Evolutionary conservation across 768 basidiomycete genomes (phyloP).

Genomic region (Tulasnella calospora): DNA sequence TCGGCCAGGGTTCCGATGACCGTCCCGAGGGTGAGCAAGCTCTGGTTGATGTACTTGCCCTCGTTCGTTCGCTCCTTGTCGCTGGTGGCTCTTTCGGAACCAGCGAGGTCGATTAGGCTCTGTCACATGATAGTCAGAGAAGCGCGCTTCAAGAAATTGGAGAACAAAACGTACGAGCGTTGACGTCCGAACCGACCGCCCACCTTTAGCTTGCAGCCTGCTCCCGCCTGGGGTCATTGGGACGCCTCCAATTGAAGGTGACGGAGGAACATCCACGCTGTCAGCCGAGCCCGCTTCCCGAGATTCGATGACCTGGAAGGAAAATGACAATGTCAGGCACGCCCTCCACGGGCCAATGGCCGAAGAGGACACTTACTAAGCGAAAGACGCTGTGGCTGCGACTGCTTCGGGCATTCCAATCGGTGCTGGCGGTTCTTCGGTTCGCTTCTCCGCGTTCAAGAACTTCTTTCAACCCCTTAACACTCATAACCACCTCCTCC

Average conservation of each 20-base stretch:
- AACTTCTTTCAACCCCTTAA: conserved; percentile 80
- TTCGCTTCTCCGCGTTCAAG: conserved; percentile 80
- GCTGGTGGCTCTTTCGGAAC: conserved; percentile 91
- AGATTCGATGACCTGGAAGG: conserved; percentile 58
- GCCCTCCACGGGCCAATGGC: no score
- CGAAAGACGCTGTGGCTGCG: conserved; percentile 92
- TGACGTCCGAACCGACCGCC: conserved; percentile 70
- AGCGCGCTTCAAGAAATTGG: conserved; percentile 9
- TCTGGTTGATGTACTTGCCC: conserved; percentile 91
- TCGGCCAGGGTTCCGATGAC: conserved; percentile 91
- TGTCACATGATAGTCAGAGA: conserved; percentile 35
- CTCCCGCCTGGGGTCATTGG: conserved; percentile 57
- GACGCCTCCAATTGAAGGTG: conserved; percentile 2
- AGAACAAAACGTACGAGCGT: conserved; percentile 50
- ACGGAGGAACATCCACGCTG: neutral
- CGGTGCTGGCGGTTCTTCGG: conserved; percentile 89
- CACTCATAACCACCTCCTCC: conserved; percentile 87
- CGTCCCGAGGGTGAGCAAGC: conserved; percentile 83
- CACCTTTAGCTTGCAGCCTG: conserved; percentile 67
- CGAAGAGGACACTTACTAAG: conserved; percentile 60
- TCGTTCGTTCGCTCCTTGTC: conserved; percentile 95
- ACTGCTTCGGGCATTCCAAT: conserved; percentile 96
- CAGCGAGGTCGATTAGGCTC: conserved; percentile 93
- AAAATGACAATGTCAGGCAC: conserved; percentile 4
- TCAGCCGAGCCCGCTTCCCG: conserved; percentile 50